These are phyloP conservation scores for Purshia tridentata DNA, from an alignment of 306 rosid species.

Conservation along the genomic window DNA sequence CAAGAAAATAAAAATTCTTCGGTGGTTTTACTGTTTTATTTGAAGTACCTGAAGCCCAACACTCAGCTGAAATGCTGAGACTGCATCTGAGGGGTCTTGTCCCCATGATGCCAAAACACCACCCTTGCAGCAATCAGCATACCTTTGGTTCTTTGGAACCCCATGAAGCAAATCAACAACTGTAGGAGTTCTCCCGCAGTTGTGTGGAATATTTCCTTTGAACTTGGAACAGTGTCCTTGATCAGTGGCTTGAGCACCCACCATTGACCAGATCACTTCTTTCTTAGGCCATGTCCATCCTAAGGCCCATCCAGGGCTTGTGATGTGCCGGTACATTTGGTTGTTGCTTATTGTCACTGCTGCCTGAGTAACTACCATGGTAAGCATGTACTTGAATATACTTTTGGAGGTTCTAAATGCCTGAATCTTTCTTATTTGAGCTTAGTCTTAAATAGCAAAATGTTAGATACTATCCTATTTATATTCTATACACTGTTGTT, in stretches of 20 bases:
- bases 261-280: constrained; percentile 68
- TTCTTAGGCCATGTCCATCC: constrained; percentile 92
- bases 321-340: constrained; percentile 58
- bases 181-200: constrained; percentile 61
- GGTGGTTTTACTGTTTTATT: constrained; percentile 77
- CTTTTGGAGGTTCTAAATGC: neutral
- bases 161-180: constrained; percentile 72
- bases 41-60: constrained; percentile 73
- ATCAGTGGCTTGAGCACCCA: constrained; percentile 80
- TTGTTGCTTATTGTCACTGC: constrained; percentile 63
- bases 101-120: constrained; percentile 70
- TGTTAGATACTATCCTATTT: too few species aligned
- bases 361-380: constrained; percentile 40
- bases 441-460: too few species aligned
- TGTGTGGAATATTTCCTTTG: constrained; percentile 65
- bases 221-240: constrained; percentile 83
- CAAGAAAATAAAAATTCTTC: constrained; percentile 54
- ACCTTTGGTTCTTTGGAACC: constrained; percentile 57
- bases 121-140: constrained; percentile 61
- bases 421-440: too few species aligned
- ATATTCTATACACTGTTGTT: neutral
- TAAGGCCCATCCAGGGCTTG: constrained; percentile 67
- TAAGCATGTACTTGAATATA: neutral
- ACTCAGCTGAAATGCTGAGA: constrained; percentile 67
- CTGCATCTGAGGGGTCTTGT: constrained; percentile 52